phyloP scores from a whole-genome alignment of 2,329 filamentous ascomycete genomes.

The Thielaviopsis ethacetica region DNA sequence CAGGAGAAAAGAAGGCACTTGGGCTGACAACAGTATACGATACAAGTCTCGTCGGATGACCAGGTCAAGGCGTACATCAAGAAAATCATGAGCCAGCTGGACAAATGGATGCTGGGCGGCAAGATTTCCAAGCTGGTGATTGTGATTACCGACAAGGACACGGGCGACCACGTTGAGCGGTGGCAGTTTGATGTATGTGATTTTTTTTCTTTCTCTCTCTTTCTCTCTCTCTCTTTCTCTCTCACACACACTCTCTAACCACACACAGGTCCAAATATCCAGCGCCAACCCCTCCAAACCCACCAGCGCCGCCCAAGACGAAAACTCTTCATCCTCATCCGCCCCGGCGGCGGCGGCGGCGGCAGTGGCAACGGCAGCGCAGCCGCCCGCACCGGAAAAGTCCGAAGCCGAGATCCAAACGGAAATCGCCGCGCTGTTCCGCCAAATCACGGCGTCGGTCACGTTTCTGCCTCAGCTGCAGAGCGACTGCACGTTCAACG shows the following conservation, averaged over 20 bases:
- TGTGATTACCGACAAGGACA: conserved; percentile 93
- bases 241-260: background rate
- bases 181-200: conserved; percentile 99
- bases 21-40: no score
- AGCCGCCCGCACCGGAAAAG: no score
- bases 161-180: conserved; percentile 84
- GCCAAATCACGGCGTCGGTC: conserved; percentile 93
- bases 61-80: conserved; percentile 99
- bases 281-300: conserved; percentile 24
- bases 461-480: conserved; percentile 83
- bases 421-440: conserved; percentile 92
- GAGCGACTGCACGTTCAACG: conserved; percentile 96
- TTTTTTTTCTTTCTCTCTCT: no score
- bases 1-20: no score
- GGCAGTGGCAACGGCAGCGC: no score
- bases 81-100: conserved; percentile 95
- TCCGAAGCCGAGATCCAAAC: conserved; percentile 86
- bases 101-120: conserved; percentile 92
- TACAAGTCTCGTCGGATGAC: conserved; percentile 85
- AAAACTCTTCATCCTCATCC: conserved; percentile 41
- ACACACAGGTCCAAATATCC: conserved; percentile 24
- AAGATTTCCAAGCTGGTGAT: conserved; percentile 97
- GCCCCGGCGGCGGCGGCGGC: conserved; percentile 13
- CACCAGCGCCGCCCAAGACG: conserved; percentile 32
- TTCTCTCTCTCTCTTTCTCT: no score